phyloP scores from a whole-genome alignment of 768 basidiomycete genomes.

The Amanita polypyramis region DNA sequence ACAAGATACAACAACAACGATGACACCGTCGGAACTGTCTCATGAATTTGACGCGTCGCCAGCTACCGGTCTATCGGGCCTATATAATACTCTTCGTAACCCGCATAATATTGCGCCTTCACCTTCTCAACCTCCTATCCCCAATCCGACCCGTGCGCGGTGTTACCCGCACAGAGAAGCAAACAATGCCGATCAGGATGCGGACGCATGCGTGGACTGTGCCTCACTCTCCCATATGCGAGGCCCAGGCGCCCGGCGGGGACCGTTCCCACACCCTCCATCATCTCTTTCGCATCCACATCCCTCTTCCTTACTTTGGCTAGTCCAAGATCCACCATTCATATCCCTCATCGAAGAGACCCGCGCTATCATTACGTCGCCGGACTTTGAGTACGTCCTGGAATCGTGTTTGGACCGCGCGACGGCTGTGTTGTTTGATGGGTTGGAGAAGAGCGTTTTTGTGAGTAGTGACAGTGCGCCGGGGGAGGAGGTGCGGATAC shows the following conservation, averaged over 20 bases:
- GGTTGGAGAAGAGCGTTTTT: slow-evolving; percentile 60
- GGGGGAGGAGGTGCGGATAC: slow-evolving; percentile 37
- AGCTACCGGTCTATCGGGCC: slow-evolving; percentile 11
- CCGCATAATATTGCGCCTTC: slow-evolving; percentile 8
- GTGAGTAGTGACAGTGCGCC: slow-evolving; percentile 13
- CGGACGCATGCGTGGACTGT: slow-evolving; percentile 2
- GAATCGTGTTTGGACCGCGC: slow-evolving; percentile 66
- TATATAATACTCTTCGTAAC: slow-evolving; percentile 7
- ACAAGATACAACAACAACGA: slow-evolving; percentile 11
- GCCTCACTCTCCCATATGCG: slow-evolving; percentile 2
- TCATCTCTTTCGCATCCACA: slow-evolving; percentile 10
- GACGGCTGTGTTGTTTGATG: slow-evolving; percentile 49
- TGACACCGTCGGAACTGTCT: slow-evolving; percentile 19
- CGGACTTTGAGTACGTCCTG: slow-evolving; percentile 64
- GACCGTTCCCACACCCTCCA: slow-evolving; percentile 2
- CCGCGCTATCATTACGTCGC: slow-evolving; percentile 43
- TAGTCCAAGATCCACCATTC: slow-evolving; percentile 38
- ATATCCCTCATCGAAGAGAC: slow-evolving; percentile 61
- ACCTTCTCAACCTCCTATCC: not conserved
- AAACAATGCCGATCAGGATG: not conserved
- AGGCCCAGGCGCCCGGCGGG: slow-evolving; percentile 12
- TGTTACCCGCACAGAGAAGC: not conserved
- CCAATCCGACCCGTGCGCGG: not conserved
- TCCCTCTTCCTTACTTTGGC: not conserved
- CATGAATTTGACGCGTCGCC: slow-evolving; percentile 20